Base-by-base conservation (phyloP, 495 filamentous ascomycete species). In the Tuber calosporum region DNA sequence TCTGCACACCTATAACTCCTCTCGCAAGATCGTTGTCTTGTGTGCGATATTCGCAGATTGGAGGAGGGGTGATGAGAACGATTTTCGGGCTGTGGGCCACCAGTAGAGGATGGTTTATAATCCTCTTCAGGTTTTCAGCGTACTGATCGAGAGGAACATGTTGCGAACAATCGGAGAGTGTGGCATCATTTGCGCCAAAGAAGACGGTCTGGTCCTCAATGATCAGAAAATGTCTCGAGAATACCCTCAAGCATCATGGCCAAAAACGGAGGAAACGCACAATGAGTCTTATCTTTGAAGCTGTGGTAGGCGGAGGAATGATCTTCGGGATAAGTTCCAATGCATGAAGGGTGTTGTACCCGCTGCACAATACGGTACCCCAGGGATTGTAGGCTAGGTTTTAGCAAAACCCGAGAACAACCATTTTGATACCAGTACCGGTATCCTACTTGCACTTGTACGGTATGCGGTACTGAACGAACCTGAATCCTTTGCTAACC, bases 131-230 rank as follows among this genome's bases (percentile, higher is more conserved):
- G 78, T 96, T 96, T 73, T 85, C 83, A 78, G 88, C 88, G 84
- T 90, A 97, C 72, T 87, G 83, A 5, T 88, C 86, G 30, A 94
- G 82, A 3, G 92, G 88, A n/a, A 97, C 87, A 79, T 92, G 87
- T 81, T 96, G 93, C 8, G 82, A 83, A 20, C 85, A 83, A 58
- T 85, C 82, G 30, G 85, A 84, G n/a, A 94, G 78, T 71, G 85
- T 86, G 9, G 93, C 90, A 81, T 97, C 93, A 80, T 97, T 97
- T 79, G 93, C 91, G 26, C 93, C 93, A 73, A 96, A 88, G 79
- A 95, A 93, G 75, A 97, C 84, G 36, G 89, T 85, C 91, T 94
- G 70, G 38, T 40, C 69, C 30, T 58, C 66, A 34, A 79, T 20
- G 11, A 39, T 77, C 40, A 78, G 70, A 70, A 71, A 9, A 69